Evolutionary conservation across 2,329 filamentous ascomycete genomes (phyloP).

Genomic region (Xylariaceae sp.): DNA sequence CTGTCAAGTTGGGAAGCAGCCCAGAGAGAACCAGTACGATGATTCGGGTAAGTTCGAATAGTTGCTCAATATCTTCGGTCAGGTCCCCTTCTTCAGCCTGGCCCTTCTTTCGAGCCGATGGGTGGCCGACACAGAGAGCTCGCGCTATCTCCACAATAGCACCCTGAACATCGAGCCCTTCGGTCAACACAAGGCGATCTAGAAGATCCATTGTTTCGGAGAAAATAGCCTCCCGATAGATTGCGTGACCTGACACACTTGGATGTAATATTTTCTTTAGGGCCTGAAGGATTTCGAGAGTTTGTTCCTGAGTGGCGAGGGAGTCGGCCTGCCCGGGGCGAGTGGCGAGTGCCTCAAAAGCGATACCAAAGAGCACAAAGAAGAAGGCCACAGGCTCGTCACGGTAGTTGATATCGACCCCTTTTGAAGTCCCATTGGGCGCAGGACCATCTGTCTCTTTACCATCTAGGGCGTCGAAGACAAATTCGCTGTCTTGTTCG

Average conservation of each 20-base stretch:
- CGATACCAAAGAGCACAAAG: constrained; percentile 94
- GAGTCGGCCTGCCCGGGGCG: constrained; percentile 64
- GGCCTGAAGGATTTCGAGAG: constrained; percentile 81
- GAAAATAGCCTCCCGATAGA: constrained; percentile 94
- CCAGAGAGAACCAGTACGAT: constrained; percentile 91
- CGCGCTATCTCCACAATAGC: constrained; percentile 94
- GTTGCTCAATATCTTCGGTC: constrained; percentile 94
- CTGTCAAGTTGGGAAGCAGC: constrained; percentile 76
- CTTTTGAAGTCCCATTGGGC: constrained; percentile 53
- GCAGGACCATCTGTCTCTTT: constrained; percentile 56
- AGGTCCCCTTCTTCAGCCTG: constrained; percentile 70
- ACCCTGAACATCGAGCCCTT: constrained; percentile 80
- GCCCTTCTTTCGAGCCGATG: constrained; percentile 71
- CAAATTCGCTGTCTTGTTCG: constrained; percentile 95
- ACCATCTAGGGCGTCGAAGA: constrained; percentile 93
- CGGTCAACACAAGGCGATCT: constrained; percentile 86
- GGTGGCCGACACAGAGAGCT: constrained; percentile 85
- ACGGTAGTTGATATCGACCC: constrained; percentile 88
- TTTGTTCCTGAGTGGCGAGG: constrained; percentile 71
- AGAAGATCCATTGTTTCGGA: constrained; percentile 95
- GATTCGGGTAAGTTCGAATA: constrained; percentile 94
- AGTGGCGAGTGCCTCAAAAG: constrained; percentile 90
- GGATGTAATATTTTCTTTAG: constrained; percentile 93
- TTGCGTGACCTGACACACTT: constrained; percentile 90
- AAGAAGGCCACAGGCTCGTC: constrained; percentile 98